These are phyloP conservation scores for Mycena leptocephala DNA, from an alignment of 768 basidiomycete species.

Conservation along the genomic window DNA sequence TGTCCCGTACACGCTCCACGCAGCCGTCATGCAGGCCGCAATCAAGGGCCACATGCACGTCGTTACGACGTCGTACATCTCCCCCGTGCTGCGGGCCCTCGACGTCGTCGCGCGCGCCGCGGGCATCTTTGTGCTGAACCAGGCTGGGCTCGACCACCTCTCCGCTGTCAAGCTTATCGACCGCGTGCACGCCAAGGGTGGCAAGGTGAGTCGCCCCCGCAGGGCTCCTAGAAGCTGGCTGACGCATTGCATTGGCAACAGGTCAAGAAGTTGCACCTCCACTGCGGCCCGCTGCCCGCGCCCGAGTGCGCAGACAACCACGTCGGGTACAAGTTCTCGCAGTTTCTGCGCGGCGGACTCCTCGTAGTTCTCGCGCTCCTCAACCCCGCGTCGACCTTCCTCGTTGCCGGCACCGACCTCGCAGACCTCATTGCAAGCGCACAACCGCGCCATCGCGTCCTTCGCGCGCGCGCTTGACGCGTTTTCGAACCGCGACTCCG, in stretches of 20 bases:
- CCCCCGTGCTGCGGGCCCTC: slow-evolving; percentile 90
- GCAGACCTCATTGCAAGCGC: too few relatives aligned
- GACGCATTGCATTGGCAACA: slow-evolving; percentile 48
- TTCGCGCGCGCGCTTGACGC: too few relatives aligned
- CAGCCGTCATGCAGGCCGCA: slow-evolving; percentile 92
- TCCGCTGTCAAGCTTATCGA: slow-evolving; percentile 95
- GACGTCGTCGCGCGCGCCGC: slow-evolving; percentile 86
- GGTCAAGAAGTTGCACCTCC: slow-evolving; percentile 66
- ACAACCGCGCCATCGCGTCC: too few relatives aligned
- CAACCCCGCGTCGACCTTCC: too few relatives aligned
- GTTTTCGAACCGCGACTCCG: too few relatives aligned
- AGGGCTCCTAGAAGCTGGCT: too few relatives aligned
- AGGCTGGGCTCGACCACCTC: slow-evolving; percentile 96
- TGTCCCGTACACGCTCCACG: slow-evolving; percentile 95
- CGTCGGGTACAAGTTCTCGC: too few relatives aligned
- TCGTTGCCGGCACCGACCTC: too few relatives aligned
- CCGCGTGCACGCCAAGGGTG: slow-evolving; percentile 94
- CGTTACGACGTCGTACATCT: slow-evolving; percentile 96
- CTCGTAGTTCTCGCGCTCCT: too few relatives aligned
- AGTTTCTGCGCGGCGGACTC: too few relatives aligned
- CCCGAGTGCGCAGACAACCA: too few relatives aligned
- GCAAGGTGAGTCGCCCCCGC: slow-evolving; percentile 55
- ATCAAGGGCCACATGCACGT: slow-evolving; percentile 93
- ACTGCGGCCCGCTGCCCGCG: too few relatives aligned
- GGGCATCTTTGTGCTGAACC: slow-evolving; percentile 96